Base-by-base conservation (phyloP, 208 protist genomes). In the Naegleria fowleri region DNA sequence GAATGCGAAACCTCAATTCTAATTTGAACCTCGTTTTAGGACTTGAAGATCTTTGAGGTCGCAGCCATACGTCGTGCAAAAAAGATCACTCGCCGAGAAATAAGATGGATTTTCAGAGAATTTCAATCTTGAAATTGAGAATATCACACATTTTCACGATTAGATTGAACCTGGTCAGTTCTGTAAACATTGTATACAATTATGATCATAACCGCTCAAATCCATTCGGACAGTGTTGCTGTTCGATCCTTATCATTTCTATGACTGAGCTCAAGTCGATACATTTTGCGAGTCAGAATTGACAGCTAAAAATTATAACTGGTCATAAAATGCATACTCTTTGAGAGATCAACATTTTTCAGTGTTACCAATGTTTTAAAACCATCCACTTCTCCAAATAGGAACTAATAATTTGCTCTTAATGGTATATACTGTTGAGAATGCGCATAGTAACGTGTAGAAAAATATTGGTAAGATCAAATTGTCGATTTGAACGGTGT, bases 401-500 rank as follows among this genome's bases (percentile, higher is more conserved):
- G n/a, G n/a, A 6, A 79, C 67, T 5, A 79, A 5, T 11, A 36
- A 25, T 79, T 79, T 79, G n/a, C 67, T 79, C n/a, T 79, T 36
- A 36, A 36, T 36, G 11, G n/a, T 79, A 5, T 33, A 79, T 5
- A 25, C 19, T 79, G 55, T 67, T 19, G 55, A 67, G 13, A 67
- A 67, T 15, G 55, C 55, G 19, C 55, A 67, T 29, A 67, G 19
- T 67, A 67, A 29, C 2, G 55, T 67, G 55, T 36, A 87, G 15
- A 51, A 33, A n/a, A 52, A 87, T 33, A 87, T 7, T 41, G 83
- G 83, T 16, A 87, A 39, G 3, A 87, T 87, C 39, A 87, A 87
- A 87, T 87, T 87, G 29, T 87, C 83, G 52, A 87, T 87, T 51
- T 87, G 83, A 29, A 29, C 33, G 6, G 83, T 87, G 41, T 52